These are phyloP conservation scores for Metschnikowia kofuensis DNA, from an alignment of 805 yeast species.

Conservation along the genomic window DNA sequence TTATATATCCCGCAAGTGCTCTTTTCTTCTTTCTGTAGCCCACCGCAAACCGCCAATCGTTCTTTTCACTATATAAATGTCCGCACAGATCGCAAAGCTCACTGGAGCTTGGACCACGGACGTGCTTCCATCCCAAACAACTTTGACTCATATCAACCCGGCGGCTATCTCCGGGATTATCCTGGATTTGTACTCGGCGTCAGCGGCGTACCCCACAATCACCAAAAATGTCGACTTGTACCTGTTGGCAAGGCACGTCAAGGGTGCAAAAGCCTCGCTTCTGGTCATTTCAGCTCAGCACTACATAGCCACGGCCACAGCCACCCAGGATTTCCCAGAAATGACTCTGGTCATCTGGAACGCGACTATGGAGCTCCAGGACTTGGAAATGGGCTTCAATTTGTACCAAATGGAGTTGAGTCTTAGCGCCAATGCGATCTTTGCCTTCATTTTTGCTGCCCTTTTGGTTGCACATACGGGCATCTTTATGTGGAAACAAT, in stretches of 20 bases:
- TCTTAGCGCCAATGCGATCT: conserved; percentile 10
- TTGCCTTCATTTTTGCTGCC: conserved; percentile 18
- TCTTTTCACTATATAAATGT: background rate
- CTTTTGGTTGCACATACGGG: conserved; percentile 13
- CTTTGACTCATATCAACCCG: conserved; percentile 18
- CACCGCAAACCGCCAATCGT: background rate
- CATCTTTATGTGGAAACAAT: conserved; percentile 43
- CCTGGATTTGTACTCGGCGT: conserved; percentile 13
- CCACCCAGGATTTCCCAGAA: conserved; percentile 19
- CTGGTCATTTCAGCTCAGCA: conserved; percentile 19
- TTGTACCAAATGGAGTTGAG: conserved; percentile 18
- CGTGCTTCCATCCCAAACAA: conserved; percentile 19
- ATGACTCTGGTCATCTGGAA: conserved; percentile 19
- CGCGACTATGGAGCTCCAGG: conserved; percentile 21
- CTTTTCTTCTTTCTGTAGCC: background rate
- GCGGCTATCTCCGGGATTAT: conserved; percentile 11
- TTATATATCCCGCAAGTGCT: background rate
- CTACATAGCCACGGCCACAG: conserved; percentile 23
- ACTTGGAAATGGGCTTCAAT: conserved; percentile 19
- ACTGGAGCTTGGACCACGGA: conserved; percentile 19
- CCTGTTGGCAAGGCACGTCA: conserved; percentile 14
- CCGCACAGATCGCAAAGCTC: conserved; percentile 12
- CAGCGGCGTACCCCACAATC: conserved; percentile 16
- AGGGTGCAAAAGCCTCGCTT: conserved; percentile 23
- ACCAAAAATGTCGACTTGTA: conserved; percentile 16